phyloP scores from a whole-genome alignment of 805 yeast species.

The Tetrapisispora fleetii region DNA sequence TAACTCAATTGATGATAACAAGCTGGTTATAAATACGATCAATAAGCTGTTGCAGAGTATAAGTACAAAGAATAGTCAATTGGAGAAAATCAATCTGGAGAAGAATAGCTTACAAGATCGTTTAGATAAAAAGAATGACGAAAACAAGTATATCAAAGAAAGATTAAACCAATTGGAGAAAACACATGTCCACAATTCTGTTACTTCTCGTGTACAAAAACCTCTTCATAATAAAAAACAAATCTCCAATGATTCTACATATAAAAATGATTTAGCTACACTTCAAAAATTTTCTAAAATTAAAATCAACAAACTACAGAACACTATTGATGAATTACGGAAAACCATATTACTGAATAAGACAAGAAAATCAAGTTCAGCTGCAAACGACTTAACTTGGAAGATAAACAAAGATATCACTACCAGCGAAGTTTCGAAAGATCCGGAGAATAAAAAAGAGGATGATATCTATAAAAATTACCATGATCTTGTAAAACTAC shows the following conservation, averaged over 20 bases:
- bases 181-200: background rate
- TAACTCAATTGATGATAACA: slow-evolving; percentile 9
- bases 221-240: background rate
- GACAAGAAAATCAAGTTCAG: slow-evolving; percentile 1
- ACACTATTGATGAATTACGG: slow-evolving; percentile 9
- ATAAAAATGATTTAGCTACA: background rate
- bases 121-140: slow-evolving; percentile 1
- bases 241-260: background rate
- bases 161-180: background rate
- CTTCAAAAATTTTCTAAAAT: slow-evolving; percentile 7
- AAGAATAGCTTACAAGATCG: slow-evolving; percentile 4
- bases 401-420: slow-evolving; percentile 66
- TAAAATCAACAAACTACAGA: slow-evolving; percentile 8
- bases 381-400: slow-evolving; percentile 33
- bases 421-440: background rate
- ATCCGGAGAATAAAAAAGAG: background rate
- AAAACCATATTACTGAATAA: slow-evolving; percentile 4
- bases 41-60: slow-evolving; percentile 12
- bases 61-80: slow-evolving; percentile 9
- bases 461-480: background rate
- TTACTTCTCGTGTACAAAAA: background rate
- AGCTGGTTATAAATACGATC: slow-evolving; percentile 15
- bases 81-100: slow-evolving; percentile 3
- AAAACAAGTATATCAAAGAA: background rate
- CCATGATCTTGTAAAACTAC: background rate